Evolutionary conservation across 1,284 basidiomycete genomes (phyloP), one percentile per base, ranked within the genome.

Genomic region (Leccinum fuscescens): DNA sequence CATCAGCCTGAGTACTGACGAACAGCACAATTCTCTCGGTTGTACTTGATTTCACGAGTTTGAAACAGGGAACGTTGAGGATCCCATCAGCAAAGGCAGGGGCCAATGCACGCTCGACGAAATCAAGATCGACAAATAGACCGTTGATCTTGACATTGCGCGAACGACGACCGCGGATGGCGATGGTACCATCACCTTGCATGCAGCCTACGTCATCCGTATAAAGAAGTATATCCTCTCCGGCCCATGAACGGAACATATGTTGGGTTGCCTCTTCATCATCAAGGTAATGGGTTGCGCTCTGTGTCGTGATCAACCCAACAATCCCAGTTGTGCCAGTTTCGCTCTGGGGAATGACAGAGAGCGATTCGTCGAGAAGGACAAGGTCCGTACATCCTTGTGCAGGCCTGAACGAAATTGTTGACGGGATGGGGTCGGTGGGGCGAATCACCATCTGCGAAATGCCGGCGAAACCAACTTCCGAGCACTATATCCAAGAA

Each of bases 391-490:
- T 63, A 42, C 69, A 73, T n/a, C 72, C 70, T 29, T 71, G 70
- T 1, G 69, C 56, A 22, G 69, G 56, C 2, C 65, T 58, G 46
- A 71, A 71, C 20, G 70, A 71, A 37, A 71, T 66, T 3, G 22
- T 46, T 27, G 67, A 62, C 0, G 69, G 70, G 20, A 73, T 69
- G 9, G 64, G 60, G 17, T 71, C 72, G 24, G 60, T 59, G 11
- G 70, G 72, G 27, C 56, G 62, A 51, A 71, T 55, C 17, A 72
- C 58, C 70, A 68, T 70, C 39, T 71, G 70, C 22, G 69, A 72
- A 54, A 73, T 65, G 3, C 72, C 72, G n/a, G 70, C 72, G 44
- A 69, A 71, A 44, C 72, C 69, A 44, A 73, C 67, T 52, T 71
- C 72, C 17, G 70, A 72, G 52, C 70, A 71, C 69, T 70, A 59